These are phyloP conservation scores for Geranomyces michiganensis DNA, from an alignment of 192 early-diverging fungal species.

Conservation along the genomic window DNA sequence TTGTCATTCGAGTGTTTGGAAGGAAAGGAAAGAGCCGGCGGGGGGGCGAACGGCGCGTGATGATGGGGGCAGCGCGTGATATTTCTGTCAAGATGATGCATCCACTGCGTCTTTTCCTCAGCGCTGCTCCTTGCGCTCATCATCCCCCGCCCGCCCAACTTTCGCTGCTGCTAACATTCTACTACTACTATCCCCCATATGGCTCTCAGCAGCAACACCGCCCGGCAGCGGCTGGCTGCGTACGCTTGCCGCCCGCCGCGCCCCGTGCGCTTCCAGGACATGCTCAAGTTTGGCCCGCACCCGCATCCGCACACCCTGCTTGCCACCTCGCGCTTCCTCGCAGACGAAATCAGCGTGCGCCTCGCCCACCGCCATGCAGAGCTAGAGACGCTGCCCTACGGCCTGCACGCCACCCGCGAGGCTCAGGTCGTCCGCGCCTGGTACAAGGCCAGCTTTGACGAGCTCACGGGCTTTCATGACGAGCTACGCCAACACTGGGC, in stretches of 20 bases:
- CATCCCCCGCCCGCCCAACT: no score
- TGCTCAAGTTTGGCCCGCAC: conserved; percentile 15
- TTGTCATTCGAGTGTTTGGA: no score
- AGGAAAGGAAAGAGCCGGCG: no score
- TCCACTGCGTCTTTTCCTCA: no score
- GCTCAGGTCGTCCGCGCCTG: conserved; percentile 84
- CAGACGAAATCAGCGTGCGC: conserved; percentile 82
- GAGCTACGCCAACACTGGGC: background rate
- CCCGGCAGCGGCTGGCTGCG: background rate
- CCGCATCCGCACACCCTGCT: conserved; percentile 11
- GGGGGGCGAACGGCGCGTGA: no score
- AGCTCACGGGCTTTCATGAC: conserved; percentile 58
- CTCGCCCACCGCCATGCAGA: conserved; percentile 91
- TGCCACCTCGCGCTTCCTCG: conserved; percentile 47
- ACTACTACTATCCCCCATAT: no score
- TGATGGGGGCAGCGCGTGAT: no score
- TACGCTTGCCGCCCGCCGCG: conserved; percentile 13
- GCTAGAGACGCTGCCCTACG: conserved; percentile 82
- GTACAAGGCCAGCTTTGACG: conserved; percentile 88
- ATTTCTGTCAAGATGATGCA: no score
- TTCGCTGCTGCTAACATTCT: no score
- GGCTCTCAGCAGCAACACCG: no score
- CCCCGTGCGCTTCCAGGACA: conserved; percentile 15
- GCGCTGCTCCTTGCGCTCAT: no score
- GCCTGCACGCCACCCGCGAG: conserved; percentile 81